Evolutionary conservation across 2,329 filamentous ascomycete genomes (phyloP).

Genomic region (Fusarium sp.): DNA sequence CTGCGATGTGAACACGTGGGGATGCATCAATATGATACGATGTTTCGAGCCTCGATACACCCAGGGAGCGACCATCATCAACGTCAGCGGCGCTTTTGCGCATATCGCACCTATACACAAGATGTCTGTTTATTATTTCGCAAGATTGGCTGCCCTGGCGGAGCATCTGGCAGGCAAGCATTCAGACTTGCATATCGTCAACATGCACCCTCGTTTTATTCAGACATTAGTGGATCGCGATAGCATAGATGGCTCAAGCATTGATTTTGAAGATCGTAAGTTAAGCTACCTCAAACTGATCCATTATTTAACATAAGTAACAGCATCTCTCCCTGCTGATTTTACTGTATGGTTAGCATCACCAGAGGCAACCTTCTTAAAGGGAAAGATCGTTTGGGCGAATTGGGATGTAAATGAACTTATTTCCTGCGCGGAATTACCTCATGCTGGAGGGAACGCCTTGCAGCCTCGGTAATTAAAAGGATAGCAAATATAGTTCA

Average conservation of each 20-base stretch:
- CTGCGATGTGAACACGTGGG: neutral
- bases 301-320: too few species aligned
- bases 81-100: neutral
- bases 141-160: fast-evolving
- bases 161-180: neutral
- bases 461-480: too few species aligned
- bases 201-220: neutral
- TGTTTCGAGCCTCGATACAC: neutral
- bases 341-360: neutral
- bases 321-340: neutral
- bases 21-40: neutral
- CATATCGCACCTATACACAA: neutral
- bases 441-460: too few species aligned
- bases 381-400: neutral
- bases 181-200: neutral
- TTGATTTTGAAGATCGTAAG: neutral
- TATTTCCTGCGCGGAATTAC: neutral
- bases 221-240: neutral
- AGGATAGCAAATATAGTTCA: too few species aligned
- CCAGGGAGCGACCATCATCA: neutral
- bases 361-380: neutral
- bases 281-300: too few species aligned
- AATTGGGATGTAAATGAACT: neutral
- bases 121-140: neutral
- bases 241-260: neutral